Evolutionary conservation across 2,329 filamentous ascomycete species (phyloP).

Genomic region (Chrysoporthe deuterocubensis): DNA sequence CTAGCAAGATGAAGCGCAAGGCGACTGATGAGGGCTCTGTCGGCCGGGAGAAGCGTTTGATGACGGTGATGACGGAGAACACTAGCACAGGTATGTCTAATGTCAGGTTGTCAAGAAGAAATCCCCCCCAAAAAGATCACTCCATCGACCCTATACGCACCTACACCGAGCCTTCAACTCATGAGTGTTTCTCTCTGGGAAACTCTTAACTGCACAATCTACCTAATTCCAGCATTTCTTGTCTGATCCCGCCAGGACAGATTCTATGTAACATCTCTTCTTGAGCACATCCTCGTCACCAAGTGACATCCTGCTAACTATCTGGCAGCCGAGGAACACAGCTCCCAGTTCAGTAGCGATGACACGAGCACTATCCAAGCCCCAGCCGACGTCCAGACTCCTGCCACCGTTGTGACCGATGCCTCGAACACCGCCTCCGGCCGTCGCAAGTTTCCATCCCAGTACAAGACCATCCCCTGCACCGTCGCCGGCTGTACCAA

Average conservation of each 20-base stretch:
- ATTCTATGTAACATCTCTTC: too few relatives aligned
- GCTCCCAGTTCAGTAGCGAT: conserved; percentile 9
- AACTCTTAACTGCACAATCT: too few relatives aligned
- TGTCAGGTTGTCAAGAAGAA: neutral
- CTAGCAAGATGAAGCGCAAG: conserved; percentile 27
- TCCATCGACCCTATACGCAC: neutral
- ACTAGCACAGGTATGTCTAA: conserved; percentile 10
- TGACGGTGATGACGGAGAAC: conserved; percentile 1
- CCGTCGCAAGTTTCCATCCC: conserved; percentile 63
- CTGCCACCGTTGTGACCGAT: conserved; percentile 15
- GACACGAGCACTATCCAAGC: neutral
- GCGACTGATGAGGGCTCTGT: conserved; percentile 4
- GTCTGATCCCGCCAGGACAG: too few relatives aligned
- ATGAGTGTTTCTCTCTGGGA: too few relatives aligned
- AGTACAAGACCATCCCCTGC: conserved; percentile 77
- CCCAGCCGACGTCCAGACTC: conserved; percentile 14
- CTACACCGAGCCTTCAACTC: too few relatives aligned
- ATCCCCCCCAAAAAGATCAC: neutral
- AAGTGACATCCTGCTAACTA: conserved; percentile 9
- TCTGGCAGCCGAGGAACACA: conserved; percentile 17
- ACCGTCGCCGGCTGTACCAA: conserved; percentile 76
- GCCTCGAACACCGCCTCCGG: conserved; percentile 22
- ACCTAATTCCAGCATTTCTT: too few relatives aligned
- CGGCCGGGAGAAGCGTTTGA: conserved; percentile 11
- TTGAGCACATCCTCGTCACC: too few relatives aligned